A percentile compares a stretch with the other conserved stretches of the same genome.
phyloP scores from a whole-genome alignment of 768 basidiomycete genomes.

The Favolaschia claudopus region DNA sequence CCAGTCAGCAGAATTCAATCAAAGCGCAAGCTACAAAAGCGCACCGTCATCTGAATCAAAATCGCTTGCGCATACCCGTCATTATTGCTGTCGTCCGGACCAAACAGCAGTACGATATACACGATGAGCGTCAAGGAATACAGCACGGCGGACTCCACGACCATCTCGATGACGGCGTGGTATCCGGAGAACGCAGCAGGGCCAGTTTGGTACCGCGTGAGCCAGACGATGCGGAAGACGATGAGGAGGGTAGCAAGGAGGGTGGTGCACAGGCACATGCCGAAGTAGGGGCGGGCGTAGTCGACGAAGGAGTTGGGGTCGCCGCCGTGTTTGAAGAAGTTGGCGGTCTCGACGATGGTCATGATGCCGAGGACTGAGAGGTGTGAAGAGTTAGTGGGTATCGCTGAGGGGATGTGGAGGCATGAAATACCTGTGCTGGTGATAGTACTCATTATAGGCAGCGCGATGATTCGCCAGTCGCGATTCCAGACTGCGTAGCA shows the following conservation, averaged over 20 bases:
- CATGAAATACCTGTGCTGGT: constrained; percentile 6
- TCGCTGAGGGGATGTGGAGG: not conserved
- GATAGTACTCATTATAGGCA: constrained; percentile 25
- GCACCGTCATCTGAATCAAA: constrained; percentile 17
- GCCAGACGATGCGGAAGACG: constrained; percentile 23
- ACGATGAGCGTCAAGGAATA: constrained; percentile 12
- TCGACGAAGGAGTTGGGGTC: constrained; percentile 20
- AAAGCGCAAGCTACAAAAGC: not conserved
- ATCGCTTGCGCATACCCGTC: constrained; percentile 11
- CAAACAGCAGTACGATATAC: constrained; percentile 17
- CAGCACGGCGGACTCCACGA: constrained; percentile 16
- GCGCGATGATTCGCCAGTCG: constrained; percentile 15
- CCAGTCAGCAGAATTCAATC: not conserved
- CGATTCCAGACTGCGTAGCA: constrained; percentile 39
- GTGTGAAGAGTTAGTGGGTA: not conserved
- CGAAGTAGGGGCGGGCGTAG: constrained; percentile 20
- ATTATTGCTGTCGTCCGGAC: not conserved
- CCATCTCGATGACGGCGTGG: constrained; percentile 9
- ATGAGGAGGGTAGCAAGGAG: constrained; percentile 20
- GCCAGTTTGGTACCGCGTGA: constrained; percentile 13
- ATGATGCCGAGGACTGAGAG: constrained; percentile 15
- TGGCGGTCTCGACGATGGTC: constrained; percentile 5
- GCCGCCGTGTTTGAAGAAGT: constrained; percentile 10
- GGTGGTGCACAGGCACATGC: constrained; percentile 20
- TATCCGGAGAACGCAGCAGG: constrained; percentile 16